Evolutionary conservation across 2,329 filamentous ascomycete genomes (phyloP).

Genomic region (Fusarium caatingaense): DNA sequence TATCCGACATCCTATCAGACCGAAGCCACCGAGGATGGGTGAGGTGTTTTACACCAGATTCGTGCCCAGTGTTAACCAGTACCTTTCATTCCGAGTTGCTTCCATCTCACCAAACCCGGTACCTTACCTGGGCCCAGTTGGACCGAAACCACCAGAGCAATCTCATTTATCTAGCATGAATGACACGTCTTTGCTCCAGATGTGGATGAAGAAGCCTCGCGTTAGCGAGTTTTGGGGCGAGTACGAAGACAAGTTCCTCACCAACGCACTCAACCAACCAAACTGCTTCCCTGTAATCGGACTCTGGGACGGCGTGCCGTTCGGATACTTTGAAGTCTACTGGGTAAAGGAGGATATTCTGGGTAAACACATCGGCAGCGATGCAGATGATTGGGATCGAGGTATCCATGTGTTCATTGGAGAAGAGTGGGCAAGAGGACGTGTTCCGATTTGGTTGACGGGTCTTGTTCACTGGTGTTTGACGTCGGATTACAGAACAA

Average conservation of each 20-base stretch:
- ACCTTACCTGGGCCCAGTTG: constrained; percentile 70
- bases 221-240: constrained; percentile 88
- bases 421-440: constrained; percentile 89
- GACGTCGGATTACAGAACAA: constrained; percentile 80
- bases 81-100: constrained; percentile 88
- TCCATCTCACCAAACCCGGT: constrained; percentile 73
- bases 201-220: constrained; percentile 89
- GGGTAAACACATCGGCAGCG: constrained; percentile 73
- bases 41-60: constrained; percentile 92
- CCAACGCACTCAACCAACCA: constrained; percentile 69
- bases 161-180: constrained; percentile 58
- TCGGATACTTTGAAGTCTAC: constrained; percentile 98
- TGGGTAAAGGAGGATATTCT: constrained; percentile 95
- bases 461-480: constrained; percentile 90
- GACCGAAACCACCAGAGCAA: constrained; percentile 55
- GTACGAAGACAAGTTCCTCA: constrained; percentile 74
- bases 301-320: constrained; percentile 93
- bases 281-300: constrained; percentile 93
- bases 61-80: constrained; percentile 83
- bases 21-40: constrained; percentile 89
- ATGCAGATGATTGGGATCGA: constrained; percentile 83
- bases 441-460: constrained; percentile 84
- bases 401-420: constrained; percentile 91
- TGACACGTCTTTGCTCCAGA: constrained; percentile 74
- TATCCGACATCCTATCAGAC: constrained; percentile 85